Evolutionary conservation across 1,284 basidiomycete species (phyloP), one percentile per base, ranked within the genome.

Genomic region (Sporisorium scitamineum): DNA sequence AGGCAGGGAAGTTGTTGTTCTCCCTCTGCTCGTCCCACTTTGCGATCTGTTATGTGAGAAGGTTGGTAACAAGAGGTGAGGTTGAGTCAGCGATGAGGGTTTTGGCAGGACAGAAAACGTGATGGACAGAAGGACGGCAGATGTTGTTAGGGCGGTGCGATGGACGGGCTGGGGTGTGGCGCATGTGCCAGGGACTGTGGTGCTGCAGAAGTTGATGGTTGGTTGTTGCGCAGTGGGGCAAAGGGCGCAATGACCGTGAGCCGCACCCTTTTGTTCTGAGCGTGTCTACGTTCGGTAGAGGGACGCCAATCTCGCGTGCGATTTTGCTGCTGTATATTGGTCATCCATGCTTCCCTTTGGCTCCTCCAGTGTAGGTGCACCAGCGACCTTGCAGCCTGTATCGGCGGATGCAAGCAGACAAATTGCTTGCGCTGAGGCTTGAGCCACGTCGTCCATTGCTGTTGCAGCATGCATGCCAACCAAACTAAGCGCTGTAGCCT

Each of bases 21-120:
- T 85, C 84, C 34, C 84, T 70, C 75, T 84, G 84, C 73, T 85
- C 84, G 70, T 85, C 80, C 84, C 84, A 85, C 73, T 81, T 84
- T 54, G 76, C 80, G 47, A 85, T 74, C 84, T 76, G 78, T 37
- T 13, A 52, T 34, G 44, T 5, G 42, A 27, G 13, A 5, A 24
- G 24, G 10, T 34, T 27, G 31, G 51, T 2, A 14, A n/a, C 32
- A 13, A 54, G 26, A 29, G 20, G 29, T 2, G 18, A 41, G 39
- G 3, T 6, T 3, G 20, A 11, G n/a, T 51, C 26, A 41, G 52
- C 24, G 29, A 41, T 7, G 1, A 6, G 2, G 8, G 18, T 41
- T 20, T 16, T 18, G 45, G n/a, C 45, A 20, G 44, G 26, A 18
- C 27, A 7, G 26, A 37, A n/a, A 6, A 29, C n/a, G 11, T 16